Conservation (phyloP, 2,329 filamentous ascomycete genomes). For the Xylariaceae sp. region DNA sequence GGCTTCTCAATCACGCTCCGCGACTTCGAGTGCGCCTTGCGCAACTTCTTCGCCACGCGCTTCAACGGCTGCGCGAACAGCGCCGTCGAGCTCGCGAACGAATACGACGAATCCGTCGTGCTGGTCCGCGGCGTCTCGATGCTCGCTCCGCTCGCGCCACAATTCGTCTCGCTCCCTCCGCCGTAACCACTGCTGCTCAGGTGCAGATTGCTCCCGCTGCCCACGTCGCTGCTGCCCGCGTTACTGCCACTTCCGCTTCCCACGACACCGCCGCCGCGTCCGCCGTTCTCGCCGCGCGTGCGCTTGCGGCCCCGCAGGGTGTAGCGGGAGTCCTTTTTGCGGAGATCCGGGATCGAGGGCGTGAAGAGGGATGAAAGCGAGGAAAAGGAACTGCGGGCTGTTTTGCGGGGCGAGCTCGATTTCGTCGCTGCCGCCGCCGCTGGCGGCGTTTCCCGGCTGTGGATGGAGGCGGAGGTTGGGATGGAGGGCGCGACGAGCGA, state of each 20-base stretch:
- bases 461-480: conserved; percentile 2
- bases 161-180: conserved; percentile 28
- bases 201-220: too few species aligned
- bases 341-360: conserved; percentile 15
- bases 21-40: conserved; percentile 39
- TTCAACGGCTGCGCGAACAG: conserved; percentile 27
- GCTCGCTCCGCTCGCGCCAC: not conserved
- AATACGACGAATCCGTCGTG: conserved; percentile 22
- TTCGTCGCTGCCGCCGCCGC: not conserved
- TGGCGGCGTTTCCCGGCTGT: conserved; percentile 2
- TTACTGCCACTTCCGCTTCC: conserved; percentile 28
- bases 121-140: not conserved
- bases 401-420: not conserved
- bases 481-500: not conserved
- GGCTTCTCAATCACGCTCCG: not conserved
- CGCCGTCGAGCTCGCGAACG: conserved; percentile 7
- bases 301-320: conserved; percentile 47
- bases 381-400: conserved; percentile 4
- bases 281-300: conserved; percentile 35
- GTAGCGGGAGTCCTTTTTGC: conserved; percentile 22
- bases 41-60: conserved; percentile 48
- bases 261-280: conserved; percentile 11
- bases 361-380: conserved; percentile 11
- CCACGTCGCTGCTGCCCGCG: too few species aligned
- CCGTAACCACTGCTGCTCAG: too few species aligned